Conservation (phyloP, 176 grass and related monocot genomes). For the Oryza brachyantha region DNA sequence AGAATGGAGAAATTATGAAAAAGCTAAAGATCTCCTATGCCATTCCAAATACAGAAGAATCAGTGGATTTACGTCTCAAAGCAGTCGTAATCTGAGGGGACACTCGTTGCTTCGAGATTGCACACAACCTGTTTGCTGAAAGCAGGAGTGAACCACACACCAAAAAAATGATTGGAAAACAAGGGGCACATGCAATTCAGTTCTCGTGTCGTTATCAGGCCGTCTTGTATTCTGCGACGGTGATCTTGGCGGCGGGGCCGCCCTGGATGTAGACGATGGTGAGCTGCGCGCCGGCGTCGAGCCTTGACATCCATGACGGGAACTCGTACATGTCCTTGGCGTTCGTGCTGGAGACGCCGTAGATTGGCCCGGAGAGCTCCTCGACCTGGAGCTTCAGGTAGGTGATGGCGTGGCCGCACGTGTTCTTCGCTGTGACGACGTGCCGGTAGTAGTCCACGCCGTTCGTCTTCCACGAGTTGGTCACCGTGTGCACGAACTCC, state of each 20-base stretch:
- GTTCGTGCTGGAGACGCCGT: conserved; percentile 41
- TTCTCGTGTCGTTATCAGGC: conserved; percentile 4
- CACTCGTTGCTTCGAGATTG: not conserved
- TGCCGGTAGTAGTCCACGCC: conserved; percentile 69
- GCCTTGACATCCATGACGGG: conserved; percentile 42
- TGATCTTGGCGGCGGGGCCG: conserved; percentile 51
- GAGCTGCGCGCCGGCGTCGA: conserved; percentile 41
- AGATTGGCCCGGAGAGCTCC: conserved; percentile 44
- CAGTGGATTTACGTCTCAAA: not conserved
- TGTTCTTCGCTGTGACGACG: conserved; percentile 53
- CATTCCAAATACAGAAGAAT: not conserved
- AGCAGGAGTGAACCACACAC: not conserved
- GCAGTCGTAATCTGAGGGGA: not conserved
- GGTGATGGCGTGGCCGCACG: conserved; percentile 52
- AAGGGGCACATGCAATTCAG: not conserved
- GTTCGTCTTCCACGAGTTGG: conserved; percentile 45
- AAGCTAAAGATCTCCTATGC: not conserved
- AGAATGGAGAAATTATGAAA: not conserved
- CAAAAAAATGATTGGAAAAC: not conserved
- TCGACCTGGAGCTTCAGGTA: conserved; percentile 63
- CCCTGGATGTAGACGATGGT: conserved; percentile 80
- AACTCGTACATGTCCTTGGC: conserved; percentile 56
- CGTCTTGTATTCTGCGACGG: conserved; percentile 46
- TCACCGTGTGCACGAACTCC: conserved; percentile 78
- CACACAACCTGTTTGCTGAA: not conserved